Evolutionary conservation across 202 grass and related monocot species (phyloP).

Genomic region (Panicum hallii): DNA sequence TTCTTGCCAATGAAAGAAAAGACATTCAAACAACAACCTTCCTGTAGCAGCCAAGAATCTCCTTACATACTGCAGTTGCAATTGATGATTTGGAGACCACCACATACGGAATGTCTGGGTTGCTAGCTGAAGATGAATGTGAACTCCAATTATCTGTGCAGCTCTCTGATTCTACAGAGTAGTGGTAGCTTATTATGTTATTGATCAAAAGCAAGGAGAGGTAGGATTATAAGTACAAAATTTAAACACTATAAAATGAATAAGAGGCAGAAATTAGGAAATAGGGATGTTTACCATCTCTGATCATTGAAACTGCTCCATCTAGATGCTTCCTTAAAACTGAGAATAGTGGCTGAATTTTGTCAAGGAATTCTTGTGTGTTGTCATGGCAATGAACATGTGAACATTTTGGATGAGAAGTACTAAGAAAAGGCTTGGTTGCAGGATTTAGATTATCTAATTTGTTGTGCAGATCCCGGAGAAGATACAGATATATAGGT

Average conservation of each 20-base stretch:
- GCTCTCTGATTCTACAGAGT: constrained; percentile 60
- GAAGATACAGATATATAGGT: constrained; percentile 78
- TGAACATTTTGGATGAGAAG: constrained; percentile 52
- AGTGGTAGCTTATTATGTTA: constrained; percentile 13
- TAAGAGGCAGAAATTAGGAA: constrained; percentile 33
- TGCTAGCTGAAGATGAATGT: constrained; percentile 72
- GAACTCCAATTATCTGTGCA: constrained; percentile 73
- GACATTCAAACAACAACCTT: constrained; percentile 66
- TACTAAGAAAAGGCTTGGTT: constrained; percentile 51
- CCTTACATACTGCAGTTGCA: constrained; percentile 71
- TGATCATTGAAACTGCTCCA: constrained; percentile 72
- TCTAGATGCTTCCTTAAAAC: constrained; percentile 79
- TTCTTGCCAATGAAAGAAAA: constrained; percentile 41
- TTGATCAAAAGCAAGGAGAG: constrained; percentile 22
- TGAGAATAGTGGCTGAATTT: constrained; percentile 68
- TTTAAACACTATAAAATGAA: constrained; percentile 24
- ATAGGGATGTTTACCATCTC: constrained; percentile 58
- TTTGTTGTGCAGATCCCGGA: constrained; percentile 82
- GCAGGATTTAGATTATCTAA: constrained; percentile 59
- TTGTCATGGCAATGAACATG: constrained; percentile 45
- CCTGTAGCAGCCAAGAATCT: constrained; percentile 86
- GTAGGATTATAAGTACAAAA: constrained; percentile 13
- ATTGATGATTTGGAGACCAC: constrained; percentile 64
- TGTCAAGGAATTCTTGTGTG: constrained; percentile 63
- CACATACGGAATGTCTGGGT: constrained; percentile 74